A percentile compares a stretch with the other conserved stretches of the same genome.
Conservation (phyloP, 2,329 filamentous ascomycete genomes). For the Aspergillus brasiliensis region DNA sequence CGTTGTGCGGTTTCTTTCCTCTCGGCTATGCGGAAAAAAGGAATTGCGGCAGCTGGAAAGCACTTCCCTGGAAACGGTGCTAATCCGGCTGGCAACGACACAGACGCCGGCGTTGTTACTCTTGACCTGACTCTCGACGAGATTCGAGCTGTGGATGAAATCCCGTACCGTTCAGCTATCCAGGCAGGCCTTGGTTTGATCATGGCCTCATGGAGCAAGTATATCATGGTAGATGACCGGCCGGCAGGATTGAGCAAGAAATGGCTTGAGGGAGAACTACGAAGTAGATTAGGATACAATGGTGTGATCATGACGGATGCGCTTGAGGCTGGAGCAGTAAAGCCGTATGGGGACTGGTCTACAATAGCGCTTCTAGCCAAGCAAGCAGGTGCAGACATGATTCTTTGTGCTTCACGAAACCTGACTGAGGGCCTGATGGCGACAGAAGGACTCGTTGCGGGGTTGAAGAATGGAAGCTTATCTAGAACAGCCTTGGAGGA, state of each 20-base stretch:
- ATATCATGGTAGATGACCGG: constrained; percentile 29
- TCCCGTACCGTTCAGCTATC: constrained; percentile 28
- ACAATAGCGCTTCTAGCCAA: too few relatives aligned
- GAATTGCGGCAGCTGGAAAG: constrained; percentile 30
- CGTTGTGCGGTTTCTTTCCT: constrained; percentile 16
- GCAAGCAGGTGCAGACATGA: too few relatives aligned
- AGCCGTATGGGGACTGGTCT: too few relatives aligned
- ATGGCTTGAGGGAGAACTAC: constrained; percentile 29
- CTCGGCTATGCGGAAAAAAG: neutral
- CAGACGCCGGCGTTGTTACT: constrained; percentile 30
- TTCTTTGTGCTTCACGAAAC: too few relatives aligned
- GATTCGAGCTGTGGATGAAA: constrained; percentile 28
- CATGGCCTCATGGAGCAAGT: constrained; percentile 36
- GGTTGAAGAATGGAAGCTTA: too few relatives aligned
- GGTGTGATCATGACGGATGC: constrained; percentile 10
- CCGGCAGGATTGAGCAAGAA: constrained; percentile 30
- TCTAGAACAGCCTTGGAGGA: too few relatives aligned
- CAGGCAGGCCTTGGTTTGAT: constrained; percentile 31
- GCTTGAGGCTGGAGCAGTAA: too few relatives aligned
- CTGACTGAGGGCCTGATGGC: too few relatives aligned
- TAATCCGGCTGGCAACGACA: constrained; percentile 27
- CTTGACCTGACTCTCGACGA: constrained; percentile 25
- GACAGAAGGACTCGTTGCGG: too few relatives aligned
- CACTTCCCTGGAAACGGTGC: constrained; percentile 36
- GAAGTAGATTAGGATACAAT: constrained; percentile 26